Evolutionary conservation across 306 rosid species (phyloP), one percentile per base, ranked within the genome.

Genomic region (Carpinus fangiana): DNA sequence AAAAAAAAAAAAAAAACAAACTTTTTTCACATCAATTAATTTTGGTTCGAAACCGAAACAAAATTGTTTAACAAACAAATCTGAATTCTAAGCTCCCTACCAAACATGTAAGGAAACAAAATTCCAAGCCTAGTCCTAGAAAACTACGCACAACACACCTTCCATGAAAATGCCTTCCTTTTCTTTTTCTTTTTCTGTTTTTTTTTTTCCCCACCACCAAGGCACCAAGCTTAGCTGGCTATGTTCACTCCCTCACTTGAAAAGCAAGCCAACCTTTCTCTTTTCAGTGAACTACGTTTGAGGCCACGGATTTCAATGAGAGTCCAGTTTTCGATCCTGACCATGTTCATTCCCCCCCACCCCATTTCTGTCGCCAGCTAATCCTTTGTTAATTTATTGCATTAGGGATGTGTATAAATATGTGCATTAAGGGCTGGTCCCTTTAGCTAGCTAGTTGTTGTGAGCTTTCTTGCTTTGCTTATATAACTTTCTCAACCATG

Each of bases 261-360:
- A n/a, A 76, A 64, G 53, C 80, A 76, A 50, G 73, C 31, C 43
- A 52, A 34, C 51, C 31, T 76, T 76, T 52, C 43, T 45, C 60
- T 62, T 76, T 65, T 31, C 56, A 20, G 54, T 26, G n/a, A 36
- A 21, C 0, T 71, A 52, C 59, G 20, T 61, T 53, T 57, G 38
- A 3, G 67, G 8, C 16, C 45, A 13, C 79, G 18, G 21, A 60
- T 46, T 54, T 23, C 34, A 18, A 65, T 65, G 59, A 34, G 2
- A 75, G 20, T 12, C 1, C 52, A 11, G 4, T 64, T 34, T 34
- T 36, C 7, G 3, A 28, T 38, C 4, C 21, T 65, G 71, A 8
- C 71, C 71, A 65, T 38, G 50, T 65, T 65, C 71, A 38, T 8
- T 38, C 46, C 71, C 48, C 26, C 45, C 6, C 2, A 31, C 34